phyloP scores from a whole-genome alignment of 2,329 filamentous ascomycete species.

The Aspergillus ochraceus region DNA sequence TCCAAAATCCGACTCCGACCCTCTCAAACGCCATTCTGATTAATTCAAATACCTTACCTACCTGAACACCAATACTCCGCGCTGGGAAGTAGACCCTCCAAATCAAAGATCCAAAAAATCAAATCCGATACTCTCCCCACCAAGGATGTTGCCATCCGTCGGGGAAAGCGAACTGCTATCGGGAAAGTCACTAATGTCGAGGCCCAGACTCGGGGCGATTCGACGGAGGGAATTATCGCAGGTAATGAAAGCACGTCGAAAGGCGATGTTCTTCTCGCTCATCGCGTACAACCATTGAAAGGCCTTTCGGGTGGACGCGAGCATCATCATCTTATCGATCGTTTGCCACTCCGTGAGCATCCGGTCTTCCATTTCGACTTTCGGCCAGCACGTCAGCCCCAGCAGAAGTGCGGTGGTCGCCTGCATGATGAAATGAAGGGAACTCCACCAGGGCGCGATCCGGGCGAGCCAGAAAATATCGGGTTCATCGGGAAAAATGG shows the following conservation, averaged over 20 bases:
- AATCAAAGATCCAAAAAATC: not conserved
- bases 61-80: too few species aligned
- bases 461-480: conserved; percentile 35
- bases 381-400: conserved; percentile 28
- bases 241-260: conserved; percentile 36
- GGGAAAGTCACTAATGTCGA: conserved; percentile 34
- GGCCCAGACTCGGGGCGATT: conserved; percentile 30
- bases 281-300: conserved; percentile 40
- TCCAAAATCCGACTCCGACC: too few species aligned
- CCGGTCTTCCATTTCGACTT: not conserved
- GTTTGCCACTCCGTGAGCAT: conserved; percentile 9
- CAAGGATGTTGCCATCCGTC: not conserved
- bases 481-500: conserved; percentile 38
- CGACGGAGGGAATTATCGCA: conserved; percentile 34
- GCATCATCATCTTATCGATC: conserved; percentile 24
- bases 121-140: not conserved
- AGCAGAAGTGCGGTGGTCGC: conserved; percentile 43
- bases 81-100: too few species aligned
- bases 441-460: conserved; percentile 43
- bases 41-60: too few species aligned
- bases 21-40: too few species aligned
- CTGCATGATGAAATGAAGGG: conserved; percentile 47
- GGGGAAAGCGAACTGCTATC: conserved; percentile 12
- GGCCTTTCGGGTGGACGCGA: conserved; percentile 36
- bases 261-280: conserved; percentile 29